Evolutionary conservation across 2,329 filamentous ascomycete species (phyloP), one percentile per base, ranked within the genome.

Genomic region (Curvularia hawaiiensis): DNA sequence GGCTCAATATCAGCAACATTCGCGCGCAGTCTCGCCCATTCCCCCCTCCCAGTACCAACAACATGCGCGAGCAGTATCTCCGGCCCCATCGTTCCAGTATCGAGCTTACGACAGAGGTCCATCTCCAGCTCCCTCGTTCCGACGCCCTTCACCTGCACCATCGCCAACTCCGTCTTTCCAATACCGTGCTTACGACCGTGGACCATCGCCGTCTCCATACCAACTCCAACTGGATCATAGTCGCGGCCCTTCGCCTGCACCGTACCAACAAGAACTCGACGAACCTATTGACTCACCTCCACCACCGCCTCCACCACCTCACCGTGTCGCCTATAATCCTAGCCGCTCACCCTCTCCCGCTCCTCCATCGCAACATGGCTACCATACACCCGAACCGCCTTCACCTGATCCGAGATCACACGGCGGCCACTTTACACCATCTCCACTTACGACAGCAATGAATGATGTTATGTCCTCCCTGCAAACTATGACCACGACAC

Each of bases 381-480:
- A 73, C 56, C 81, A 82, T 7, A 91, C 90, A 1, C 88, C 89
- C 0, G 82, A 80, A 35, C 88, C 88, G 3, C 86, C 86, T 4
- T 92, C 91, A 5, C 87, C 90, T 2, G 85, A 67, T 43, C 71
- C 72, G 8, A 61, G 61, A 54, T 52, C 65, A 18, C 59, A 57
- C 43, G 61, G 64, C 47, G 65, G 60, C 22, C 83, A 45, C 80
- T 81, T 39, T 74, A 99, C 95, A 0, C 95, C 95, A 1, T 98
- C 95, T 2, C 95, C 95, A 0, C 80, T 99, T 3, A 85, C 95
- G 58, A 92, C 93, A 75, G 95, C 95, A 1, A 99, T 99, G 92
- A 94, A 98, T 71, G 94, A 96, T 75, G 93, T 99, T 4, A 97
- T 98, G 87, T 92, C 95, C 64, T 96, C 95, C 54, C 78, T 99